Conservation (phyloP, 139 green algal genomes). For the Yamagishiella unicocca region DNA sequence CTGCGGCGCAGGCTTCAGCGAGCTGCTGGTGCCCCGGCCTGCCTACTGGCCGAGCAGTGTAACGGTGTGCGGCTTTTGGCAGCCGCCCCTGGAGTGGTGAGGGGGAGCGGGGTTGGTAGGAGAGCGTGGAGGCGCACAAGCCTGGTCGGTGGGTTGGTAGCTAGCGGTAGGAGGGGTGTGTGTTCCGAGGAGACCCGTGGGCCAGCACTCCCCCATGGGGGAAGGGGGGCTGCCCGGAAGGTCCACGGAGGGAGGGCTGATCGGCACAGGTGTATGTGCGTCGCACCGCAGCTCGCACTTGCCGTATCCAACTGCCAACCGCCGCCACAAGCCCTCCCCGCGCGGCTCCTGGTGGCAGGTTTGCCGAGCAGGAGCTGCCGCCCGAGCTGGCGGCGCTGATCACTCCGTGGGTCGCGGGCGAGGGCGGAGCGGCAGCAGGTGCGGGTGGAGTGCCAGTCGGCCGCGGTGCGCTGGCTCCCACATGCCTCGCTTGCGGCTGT, state of each 20-base stretch:
- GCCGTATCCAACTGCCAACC: too few relatives aligned
- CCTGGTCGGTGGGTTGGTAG: background rate
- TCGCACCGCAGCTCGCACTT: too few relatives aligned
- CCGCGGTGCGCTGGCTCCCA: too few relatives aligned
- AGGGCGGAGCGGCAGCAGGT: background rate
- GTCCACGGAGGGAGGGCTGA: too few relatives aligned
- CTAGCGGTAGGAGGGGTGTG: background rate
- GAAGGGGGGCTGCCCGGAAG: too few relatives aligned
- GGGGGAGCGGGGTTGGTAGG: background rate
- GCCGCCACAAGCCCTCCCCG: background rate
- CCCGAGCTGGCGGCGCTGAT: background rate
- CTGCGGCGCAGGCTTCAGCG: conserved; percentile 60
- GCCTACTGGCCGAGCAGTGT: conserved; percentile 64
- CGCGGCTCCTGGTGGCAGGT: background rate
- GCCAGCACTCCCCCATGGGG: too few relatives aligned
- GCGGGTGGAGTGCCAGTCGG: background rate
- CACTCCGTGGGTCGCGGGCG: too few relatives aligned
- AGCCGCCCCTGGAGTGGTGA: conserved; percentile 21
- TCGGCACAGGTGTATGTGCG: too few relatives aligned
- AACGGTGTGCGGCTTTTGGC: conserved; percentile 68
- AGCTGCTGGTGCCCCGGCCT: conserved; percentile 56
- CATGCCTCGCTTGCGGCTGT: background rate
- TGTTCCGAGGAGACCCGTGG: background rate
- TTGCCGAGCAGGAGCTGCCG: background rate
- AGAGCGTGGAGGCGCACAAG: background rate